Evolutionary conservation across 306 rosid species (phyloP).

Genomic region (Dalbergia cochinchinensis): DNA sequence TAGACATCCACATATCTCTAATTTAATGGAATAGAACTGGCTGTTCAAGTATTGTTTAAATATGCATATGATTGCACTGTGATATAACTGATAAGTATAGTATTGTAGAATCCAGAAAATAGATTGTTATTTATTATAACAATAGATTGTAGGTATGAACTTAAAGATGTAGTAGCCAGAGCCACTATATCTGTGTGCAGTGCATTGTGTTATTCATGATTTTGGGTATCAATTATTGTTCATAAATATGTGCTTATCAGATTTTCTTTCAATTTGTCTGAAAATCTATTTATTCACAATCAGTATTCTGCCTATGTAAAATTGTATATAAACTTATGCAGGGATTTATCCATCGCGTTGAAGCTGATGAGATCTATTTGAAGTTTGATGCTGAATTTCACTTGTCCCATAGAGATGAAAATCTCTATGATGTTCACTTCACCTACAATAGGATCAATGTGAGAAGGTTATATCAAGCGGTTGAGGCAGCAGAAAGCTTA

Average conservation of each 20-base stretch:
- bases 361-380: conserved; percentile 83
- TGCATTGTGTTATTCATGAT: not conserved
- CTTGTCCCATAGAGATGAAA: conserved; percentile 55
- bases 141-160: not conserved
- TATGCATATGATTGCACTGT: conserved; percentile 3
- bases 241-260: not conserved
- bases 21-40: not conserved
- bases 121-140: not conserved
- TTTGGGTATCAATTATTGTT: conserved; percentile 24
- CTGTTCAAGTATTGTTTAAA: not conserved
- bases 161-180: conserved; percentile 1
- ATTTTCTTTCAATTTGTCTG: conserved; percentile 14
- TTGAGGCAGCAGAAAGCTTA: conserved; percentile 61
- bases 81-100: conserved; percentile 8
- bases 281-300: conserved; percentile 14
- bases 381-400: conserved; percentile 68
- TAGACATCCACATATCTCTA: not conserved
- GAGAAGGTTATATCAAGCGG: conserved; percentile 87
- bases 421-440: conserved; percentile 69
- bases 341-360: conserved; percentile 85
- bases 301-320: conserved; percentile 10
- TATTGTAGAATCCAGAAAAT: conserved; percentile 33
- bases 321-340: conserved; percentile 44
- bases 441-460: conserved; percentile 73
- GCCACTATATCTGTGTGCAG: conserved; percentile 22